Evolutionary conservation across 495 filamentous ascomycete species (phyloP).

Genomic region (Alectoria sarmentosa): DNA sequence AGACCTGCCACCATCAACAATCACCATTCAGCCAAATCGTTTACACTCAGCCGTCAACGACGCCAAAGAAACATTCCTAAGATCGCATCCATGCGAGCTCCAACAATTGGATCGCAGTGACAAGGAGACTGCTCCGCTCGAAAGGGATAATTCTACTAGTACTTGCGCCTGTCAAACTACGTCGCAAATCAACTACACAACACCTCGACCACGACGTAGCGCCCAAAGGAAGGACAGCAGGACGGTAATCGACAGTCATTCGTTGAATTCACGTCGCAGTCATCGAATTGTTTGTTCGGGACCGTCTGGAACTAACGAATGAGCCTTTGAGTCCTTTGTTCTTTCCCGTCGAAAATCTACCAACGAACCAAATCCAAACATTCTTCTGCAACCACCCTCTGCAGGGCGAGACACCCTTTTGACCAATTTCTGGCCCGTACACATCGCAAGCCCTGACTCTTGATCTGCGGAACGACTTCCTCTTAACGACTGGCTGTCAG

Average conservation of each 20-base stretch:
- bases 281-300: not conserved
- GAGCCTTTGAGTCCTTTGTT: conserved; percentile 1
- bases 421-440: not conserved
- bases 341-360: not conserved
- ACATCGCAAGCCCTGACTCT: not conserved
- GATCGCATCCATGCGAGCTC: not conserved
- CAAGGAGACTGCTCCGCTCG: not conserved
- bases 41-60: not conserved
- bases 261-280: not conserved
- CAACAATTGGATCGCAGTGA: not conserved
- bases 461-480: not conserved
- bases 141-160: not conserved
- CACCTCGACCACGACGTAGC: conserved; percentile 10
- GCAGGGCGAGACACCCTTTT: not conserved
- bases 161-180: conserved; percentile 14
- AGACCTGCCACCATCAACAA: not conserved
- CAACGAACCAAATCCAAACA: conserved; percentile 4
- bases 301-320: not conserved
- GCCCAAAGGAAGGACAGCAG: not conserved
- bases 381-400: conserved; percentile 1
- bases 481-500: not conserved
- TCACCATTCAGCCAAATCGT: not conserved
- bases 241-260: conserved; percentile 3
- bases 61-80: not conserved
- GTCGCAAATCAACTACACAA: conserved; percentile 16